Percentiles rank a stretch among this genome's conserved stretches.
phyloP scores from a whole-genome alignment of 495 filamentous ascomycete genomes.

The Bombardia bombarda region DNA sequence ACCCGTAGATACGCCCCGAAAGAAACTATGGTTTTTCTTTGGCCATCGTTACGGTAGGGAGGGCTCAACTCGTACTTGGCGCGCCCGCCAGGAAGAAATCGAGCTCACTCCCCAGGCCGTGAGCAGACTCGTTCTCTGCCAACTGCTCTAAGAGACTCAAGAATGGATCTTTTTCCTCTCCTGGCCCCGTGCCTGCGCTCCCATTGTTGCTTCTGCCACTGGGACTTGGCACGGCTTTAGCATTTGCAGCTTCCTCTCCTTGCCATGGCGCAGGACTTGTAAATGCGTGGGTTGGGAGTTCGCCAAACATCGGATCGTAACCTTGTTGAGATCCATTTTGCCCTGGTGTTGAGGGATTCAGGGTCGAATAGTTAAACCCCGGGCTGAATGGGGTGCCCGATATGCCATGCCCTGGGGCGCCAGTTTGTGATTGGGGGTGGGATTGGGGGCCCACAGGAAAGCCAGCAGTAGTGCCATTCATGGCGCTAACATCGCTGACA shows the following conservation, averaged over 20 bases:
- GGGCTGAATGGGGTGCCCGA: constrained; percentile 4
- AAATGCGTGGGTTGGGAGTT: constrained; percentile 35
- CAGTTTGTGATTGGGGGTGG: neutral
- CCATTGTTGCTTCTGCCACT: constrained; percentile 28
- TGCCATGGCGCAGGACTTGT: constrained; percentile 39
- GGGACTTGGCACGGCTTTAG: constrained; percentile 24
- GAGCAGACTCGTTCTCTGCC: constrained; percentile 61
- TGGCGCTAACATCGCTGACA: constrained; percentile 10
- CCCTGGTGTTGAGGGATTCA: constrained; percentile 9
- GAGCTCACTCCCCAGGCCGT: constrained; percentile 50
- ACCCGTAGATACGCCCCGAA: too few relatives aligned
- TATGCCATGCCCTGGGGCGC: constrained; percentile 2
- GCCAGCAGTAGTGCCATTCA: constrained; percentile 7
- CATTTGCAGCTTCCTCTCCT: constrained; percentile 18
- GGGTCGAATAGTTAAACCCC: constrained; percentile 16
- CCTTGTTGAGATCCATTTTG: constrained; percentile 9
- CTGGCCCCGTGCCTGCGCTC: constrained; percentile 13
- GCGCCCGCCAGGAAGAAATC: constrained; percentile 49
- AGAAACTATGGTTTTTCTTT: too few relatives aligned
- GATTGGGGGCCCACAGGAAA: constrained; percentile 17
- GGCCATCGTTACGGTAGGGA: too few relatives aligned
- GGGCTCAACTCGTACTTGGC: neutral
- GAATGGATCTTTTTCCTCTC: constrained; percentile 69
- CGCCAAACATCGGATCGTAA: constrained; percentile 54
- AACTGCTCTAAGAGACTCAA: constrained; percentile 70